Base-by-base conservation (phyloP, 768 basidiomycete genomes). In the Boletus vermiculosoides region DNA sequence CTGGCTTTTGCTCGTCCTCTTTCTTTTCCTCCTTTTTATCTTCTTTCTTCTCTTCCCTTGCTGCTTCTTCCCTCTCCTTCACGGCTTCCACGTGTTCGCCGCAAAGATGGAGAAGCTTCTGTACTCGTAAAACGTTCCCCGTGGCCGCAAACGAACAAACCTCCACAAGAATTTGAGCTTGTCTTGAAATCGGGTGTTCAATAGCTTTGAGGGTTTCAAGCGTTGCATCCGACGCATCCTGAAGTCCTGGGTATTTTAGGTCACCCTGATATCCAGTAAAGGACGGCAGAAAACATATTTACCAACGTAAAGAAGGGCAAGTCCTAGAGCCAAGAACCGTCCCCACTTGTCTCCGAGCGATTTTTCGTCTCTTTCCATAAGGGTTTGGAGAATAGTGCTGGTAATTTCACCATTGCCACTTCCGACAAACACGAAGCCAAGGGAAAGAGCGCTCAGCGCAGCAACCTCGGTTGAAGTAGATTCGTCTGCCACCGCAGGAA, bases 371-470 rank as follows among this genome's bases (percentile, higher is more conserved):
- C 83, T 75, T 70, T 96, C 93, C 90, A 95, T 92, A 67, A 99
- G 70, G 3, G 90, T 88, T 75, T 96, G 94, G 67, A 98, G 76
- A 54, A 99, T 94, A 0, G 88, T 85, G 56, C 85, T 84, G 9
- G 93, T 88, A 16, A 97, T 86, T 61, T 99, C 97, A 6, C 94
- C 94, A 62, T 98, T 90, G 48, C 88, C 92, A 66, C 94, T 94
- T 18, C 96, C 96, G 23, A 96, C 94, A 65, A 93, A 97, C 52
- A 98, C 87, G 73, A 98, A 96, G 1, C 96, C 96, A 11, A 98
- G 81, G 0, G 96, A 86, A 16, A 99, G 78, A 0, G 95, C 87
- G 18, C 94, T 85, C 54, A 96, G 78, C 45, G 90, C 83, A 3
- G 87, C 86, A 42, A 99, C 85, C 72, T 98, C 96, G 86, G 94